A percentile compares a stretch with the other conserved stretches of the same genome.
Conservation (phyloP, 2,329 filamentous ascomycete species). For the Fusarium luffae region DNA sequence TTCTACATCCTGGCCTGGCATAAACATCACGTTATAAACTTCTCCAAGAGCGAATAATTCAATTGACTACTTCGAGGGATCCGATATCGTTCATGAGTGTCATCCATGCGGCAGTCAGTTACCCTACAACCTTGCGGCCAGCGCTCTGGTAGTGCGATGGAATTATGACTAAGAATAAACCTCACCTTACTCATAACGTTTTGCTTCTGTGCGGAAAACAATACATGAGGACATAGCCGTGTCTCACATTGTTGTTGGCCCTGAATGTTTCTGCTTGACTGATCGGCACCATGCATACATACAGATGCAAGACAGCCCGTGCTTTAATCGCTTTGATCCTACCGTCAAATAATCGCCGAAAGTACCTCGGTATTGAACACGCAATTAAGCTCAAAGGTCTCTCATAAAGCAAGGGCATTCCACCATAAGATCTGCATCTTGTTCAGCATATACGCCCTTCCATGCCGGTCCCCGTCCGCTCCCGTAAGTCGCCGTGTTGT, state of each 20-base stretch:
- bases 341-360: not conserved
- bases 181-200: not conserved
- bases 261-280: not conserved
- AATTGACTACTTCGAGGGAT: not conserved
- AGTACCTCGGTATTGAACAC: not conserved
- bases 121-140: not conserved
- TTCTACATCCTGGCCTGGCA: not conserved
- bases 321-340: not conserved
- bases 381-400: not conserved
- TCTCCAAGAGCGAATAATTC: not conserved
- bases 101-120: not conserved
- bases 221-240: not conserved
- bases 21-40: not conserved
- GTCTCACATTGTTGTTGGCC: not conserved
- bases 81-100: not conserved
- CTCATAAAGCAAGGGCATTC: not conserved
- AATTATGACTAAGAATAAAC: not conserved
- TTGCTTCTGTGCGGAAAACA: not conserved
- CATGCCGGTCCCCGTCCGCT: not conserved
- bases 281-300: not conserved
- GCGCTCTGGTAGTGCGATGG: not conserved
- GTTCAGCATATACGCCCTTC: not conserved
- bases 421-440: not conserved
- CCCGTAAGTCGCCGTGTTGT: not conserved
- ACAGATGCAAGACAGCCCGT: not conserved